Percentiles rank a stretch among this genome's conserved stretches.
These are phyloP conservation scores for Pseudogymnoascus sp. DNA, from an alignment of 2,329 filamentous ascomycete species.

Conservation along the genomic window DNA sequence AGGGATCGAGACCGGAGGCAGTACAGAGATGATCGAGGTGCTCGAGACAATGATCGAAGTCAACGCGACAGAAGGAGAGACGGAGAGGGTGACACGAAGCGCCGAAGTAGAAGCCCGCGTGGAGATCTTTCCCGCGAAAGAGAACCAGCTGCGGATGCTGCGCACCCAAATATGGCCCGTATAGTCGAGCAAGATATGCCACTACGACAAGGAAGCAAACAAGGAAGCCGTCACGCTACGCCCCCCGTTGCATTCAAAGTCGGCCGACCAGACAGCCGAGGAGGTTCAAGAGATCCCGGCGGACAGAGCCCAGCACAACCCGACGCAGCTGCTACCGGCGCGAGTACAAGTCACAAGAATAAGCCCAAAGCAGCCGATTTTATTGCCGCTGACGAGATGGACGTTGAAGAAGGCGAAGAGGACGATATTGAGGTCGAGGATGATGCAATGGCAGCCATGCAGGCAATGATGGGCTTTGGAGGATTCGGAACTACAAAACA, in stretches of 20 bases:
- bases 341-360: slow-evolving; percentile 2
- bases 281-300: slow-evolving; percentile 10
- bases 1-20: slow-evolving; percentile 1
- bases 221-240: slow-evolving; percentile 19
- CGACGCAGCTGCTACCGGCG: slow-evolving; percentile 12
- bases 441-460: slow-evolving; percentile 65
- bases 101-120: slow-evolving; percentile 12
- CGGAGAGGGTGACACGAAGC: neutral
- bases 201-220: slow-evolving; percentile 16
- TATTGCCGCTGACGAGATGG: slow-evolving; percentile 11
- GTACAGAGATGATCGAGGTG: slow-evolving; percentile 15
- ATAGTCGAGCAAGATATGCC: neutral
- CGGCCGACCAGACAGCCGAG: slow-evolving; percentile 2
- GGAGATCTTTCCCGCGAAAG: slow-evolving; percentile 9
- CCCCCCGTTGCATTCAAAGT: slow-evolving; percentile 28
- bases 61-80: slow-evolving; percentile 8
- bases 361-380: slow-evolving; percentile 11
- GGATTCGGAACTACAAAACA: slow-evolving; percentile 81
- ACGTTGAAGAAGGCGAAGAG: slow-evolving; percentile 35
- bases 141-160: neutral
- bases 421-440: slow-evolving; percentile 50
- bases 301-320: neutral
- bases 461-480: slow-evolving; percentile 82
- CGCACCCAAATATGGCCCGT: neutral
- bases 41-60: slow-evolving; percentile 21